Conservation (phyloP, 768 basidiomycete genomes). For the Chalciporus sphaerocephalus region DNA sequence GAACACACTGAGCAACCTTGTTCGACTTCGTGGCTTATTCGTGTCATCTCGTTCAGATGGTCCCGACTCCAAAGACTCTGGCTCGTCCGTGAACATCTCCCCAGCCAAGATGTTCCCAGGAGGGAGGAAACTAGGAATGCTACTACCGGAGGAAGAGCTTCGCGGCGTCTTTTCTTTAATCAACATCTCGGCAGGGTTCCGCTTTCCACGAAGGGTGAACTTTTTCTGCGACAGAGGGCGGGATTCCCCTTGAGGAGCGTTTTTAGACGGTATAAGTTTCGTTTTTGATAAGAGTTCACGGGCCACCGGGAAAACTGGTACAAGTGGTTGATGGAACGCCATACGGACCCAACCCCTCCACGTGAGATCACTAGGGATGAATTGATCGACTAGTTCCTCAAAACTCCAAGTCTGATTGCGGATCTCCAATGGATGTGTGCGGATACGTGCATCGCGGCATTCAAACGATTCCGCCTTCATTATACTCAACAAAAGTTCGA, state of each 20-base stretch:
- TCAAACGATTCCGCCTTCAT: constrained; percentile 83
- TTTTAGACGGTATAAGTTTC: constrained; percentile 53
- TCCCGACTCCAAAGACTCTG: constrained; percentile 32
- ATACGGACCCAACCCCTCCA: constrained; percentile 84
- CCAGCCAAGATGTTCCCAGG: constrained; percentile 21
- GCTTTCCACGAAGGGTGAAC: constrained; percentile 18
- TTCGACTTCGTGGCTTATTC: constrained; percentile 21
- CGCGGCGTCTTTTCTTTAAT: constrained; percentile 9
- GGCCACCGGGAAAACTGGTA: constrained; percentile 75
- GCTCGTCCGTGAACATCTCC: constrained; percentile 38
- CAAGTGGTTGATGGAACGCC: constrained; percentile 74
- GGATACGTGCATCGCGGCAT: constrained; percentile 72
- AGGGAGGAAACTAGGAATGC: neutral
- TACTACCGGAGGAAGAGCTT: constrained; percentile 23
- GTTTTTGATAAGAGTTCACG: constrained; percentile 76
- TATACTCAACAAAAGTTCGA: constrained; percentile 71
- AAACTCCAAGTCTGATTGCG: constrained; percentile 82
- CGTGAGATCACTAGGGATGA: constrained; percentile 70
- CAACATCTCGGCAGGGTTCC: constrained; percentile 10
- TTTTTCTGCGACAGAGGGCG: constrained; percentile 22
- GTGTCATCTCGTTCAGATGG: constrained; percentile 13
- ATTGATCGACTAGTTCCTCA: constrained; percentile 74
- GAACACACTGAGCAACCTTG: constrained; percentile 30
- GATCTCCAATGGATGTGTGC: constrained; percentile 76
- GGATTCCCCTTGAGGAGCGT: constrained; percentile 25